Evolutionary conservation across 2,329 filamentous ascomycete genomes (phyloP), one percentile per base, ranked within the genome.

Genomic region (Diaporthe vaccinii): DNA sequence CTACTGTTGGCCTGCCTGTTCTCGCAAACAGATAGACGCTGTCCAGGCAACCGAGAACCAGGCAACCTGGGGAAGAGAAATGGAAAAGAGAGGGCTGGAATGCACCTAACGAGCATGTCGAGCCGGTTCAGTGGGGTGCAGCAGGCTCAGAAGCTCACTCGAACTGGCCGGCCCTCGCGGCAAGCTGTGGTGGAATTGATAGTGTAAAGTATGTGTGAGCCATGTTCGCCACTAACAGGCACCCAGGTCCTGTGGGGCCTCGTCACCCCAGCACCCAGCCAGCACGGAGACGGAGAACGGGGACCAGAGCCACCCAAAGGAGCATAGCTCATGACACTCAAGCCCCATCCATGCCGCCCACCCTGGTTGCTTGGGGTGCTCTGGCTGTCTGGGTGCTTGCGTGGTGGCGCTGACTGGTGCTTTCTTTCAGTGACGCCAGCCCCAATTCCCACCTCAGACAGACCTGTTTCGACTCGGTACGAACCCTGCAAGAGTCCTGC

Each of bases 401-500:
- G 39, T 39, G 55, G 70, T 44, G 70, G 70, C 57, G 44, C 70
- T 72, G 57, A 72, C 70, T 72, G 57, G 70, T 36, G 28, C 55
- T 51, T 49, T 59, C 68, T 71, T 49, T n/a, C 68, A 71, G 36
- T 58, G 68, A 71, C 68, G 68, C 53, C 68, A 57, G 68, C 68
- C 68, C 68, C 39, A 59, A 57, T 59, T 59, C 53, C 68, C 68
- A 73, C 46, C 58, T 73, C 61, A 73, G 71, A 69, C 65, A 69
- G 65, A 65, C 71, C 71, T 61, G 71, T 73, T 73, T 73, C 58
- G 71, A 62, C 55, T 73, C 58, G 58, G 58, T 22, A 62, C 51
- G 17, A 73, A 73, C 70, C 70, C 70, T 73, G 70, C 70, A 62
- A 55, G 58, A 51, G 57, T 41, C 46, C 70, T 73, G 70, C 70